A percentile compares a stretch with the other conserved stretches of the same genome.
phyloP scores from a whole-genome alignment of 495 filamentous ascomycete species.

The Hyaloscypha hepaticicola region DNA sequence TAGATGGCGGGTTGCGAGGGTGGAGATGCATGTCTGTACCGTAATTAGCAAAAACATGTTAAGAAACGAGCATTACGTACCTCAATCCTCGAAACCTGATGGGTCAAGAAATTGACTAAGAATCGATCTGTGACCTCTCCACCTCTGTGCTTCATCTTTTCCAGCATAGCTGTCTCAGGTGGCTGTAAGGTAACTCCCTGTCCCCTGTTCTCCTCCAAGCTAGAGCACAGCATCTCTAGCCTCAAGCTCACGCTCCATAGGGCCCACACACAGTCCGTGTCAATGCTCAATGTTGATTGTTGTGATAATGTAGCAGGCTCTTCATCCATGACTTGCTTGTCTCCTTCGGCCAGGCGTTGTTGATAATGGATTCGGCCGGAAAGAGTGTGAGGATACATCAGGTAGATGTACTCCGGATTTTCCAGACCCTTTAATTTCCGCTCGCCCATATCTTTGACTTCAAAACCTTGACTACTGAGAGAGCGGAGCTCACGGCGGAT shows the following conservation, averaged over 20 bases:
- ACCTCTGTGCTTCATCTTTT: conserved; percentile 77
- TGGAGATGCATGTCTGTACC: conserved; percentile 56
- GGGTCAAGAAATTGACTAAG: conserved; percentile 83
- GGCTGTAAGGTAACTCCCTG: conserved; percentile 55
- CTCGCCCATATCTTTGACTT: conserved; percentile 93
- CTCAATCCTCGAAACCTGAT: conserved; percentile 93
- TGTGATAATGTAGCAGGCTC: conserved; percentile 30
- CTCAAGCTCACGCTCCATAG: conserved; percentile 88
- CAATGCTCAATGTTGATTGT: conserved; percentile 48
- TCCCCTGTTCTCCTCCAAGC: conserved; percentile 75
- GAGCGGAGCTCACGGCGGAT: conserved; percentile 87
- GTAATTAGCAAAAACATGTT: conserved; percentile 2
- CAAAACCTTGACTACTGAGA: conserved; percentile 88
- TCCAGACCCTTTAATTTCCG: conserved; percentile 93
- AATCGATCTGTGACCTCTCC: conserved; percentile 87
- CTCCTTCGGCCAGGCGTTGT: conserved; percentile 36
- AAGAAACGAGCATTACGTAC: conserved; percentile 48
- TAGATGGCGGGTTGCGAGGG: conserved; percentile 65
- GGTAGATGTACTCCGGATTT: conserved; percentile 92
- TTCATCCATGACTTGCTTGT: conserved; percentile 19
- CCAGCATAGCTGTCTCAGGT: conserved; percentile 77
- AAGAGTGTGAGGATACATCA: conserved; percentile 87
- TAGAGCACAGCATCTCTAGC: conserved; percentile 88
- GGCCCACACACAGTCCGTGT: conserved; percentile 81
- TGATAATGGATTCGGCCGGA: conserved; percentile 70